Conservation (phyloP, 306 rosid genomes). For the Quercus variabilis region DNA sequence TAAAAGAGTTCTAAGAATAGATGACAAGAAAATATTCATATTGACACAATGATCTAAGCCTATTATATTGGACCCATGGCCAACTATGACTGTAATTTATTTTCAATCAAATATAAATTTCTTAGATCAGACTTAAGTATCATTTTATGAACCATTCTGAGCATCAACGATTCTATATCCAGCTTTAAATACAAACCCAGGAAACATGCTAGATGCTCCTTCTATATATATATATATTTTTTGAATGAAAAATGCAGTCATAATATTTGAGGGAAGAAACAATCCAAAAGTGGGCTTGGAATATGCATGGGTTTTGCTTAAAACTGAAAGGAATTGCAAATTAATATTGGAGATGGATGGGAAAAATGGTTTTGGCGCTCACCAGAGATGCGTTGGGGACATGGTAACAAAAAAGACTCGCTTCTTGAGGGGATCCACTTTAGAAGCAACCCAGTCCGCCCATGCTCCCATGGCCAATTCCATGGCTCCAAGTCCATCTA, state of each 20-base stretch:
- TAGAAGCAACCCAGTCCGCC: slow-evolving; percentile 90
- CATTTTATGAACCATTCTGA: not conserved
- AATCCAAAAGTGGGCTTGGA: not conserved
- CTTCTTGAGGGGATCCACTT: slow-evolving; percentile 64
- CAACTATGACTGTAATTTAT: not conserved
- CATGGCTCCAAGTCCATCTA: slow-evolving; percentile 75
- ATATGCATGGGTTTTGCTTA: not conserved
- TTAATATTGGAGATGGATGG: not conserved
- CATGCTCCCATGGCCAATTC: slow-evolving; percentile 92
- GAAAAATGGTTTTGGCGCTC: slow-evolving; percentile 4
- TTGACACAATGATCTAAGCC: slow-evolving; percentile 4
- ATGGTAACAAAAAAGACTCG: slow-evolving; percentile 76
- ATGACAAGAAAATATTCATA: not conserved
- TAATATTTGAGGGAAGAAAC: not conserved
- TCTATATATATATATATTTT: too few relatives aligned
- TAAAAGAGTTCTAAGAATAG: slow-evolving; percentile 1
- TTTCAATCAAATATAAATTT: not conserved
- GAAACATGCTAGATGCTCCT: too few relatives aligned
- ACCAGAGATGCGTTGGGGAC: slow-evolving; percentile 99
- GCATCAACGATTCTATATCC: not conserved
- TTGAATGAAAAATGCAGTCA: too few relatives aligned
- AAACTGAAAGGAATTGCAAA: slow-evolving; percentile 4
- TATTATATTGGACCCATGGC: not conserved
- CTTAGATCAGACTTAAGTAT: not conserved
- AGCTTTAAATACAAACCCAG: too few relatives aligned